phyloP scores from a whole-genome alignment of 2,329 filamentous ascomycete genomes.

The Aspergillus costaricaensis region DNA sequence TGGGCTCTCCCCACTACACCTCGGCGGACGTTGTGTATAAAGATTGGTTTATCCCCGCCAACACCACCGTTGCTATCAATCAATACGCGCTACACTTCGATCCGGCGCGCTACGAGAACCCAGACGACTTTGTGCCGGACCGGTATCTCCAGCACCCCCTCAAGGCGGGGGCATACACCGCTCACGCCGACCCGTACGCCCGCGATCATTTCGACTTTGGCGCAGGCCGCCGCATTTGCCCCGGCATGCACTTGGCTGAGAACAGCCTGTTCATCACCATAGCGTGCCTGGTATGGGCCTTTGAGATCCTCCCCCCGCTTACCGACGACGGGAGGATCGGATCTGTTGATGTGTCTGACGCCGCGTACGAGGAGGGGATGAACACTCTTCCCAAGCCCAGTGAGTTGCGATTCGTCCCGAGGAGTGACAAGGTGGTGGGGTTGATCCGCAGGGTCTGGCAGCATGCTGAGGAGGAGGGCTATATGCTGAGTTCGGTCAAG shows the following conservation, averaged over 20 bases:
- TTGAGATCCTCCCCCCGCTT: slow-evolving; percentile 16
- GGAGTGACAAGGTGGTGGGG: not conserved
- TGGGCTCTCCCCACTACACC: not conserved
- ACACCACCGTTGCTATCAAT: not conserved
- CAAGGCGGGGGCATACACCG: not conserved
- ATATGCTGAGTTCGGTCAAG: not conserved
- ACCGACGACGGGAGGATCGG: not conserved
- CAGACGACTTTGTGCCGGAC: not conserved
- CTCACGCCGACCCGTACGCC: not conserved
- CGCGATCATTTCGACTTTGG: slow-evolving; percentile 22
- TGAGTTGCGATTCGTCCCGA: not conserved
- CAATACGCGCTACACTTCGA: not conserved
- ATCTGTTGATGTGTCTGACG: not conserved
- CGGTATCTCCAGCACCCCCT: slow-evolving; percentile 2
- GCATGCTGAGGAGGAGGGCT: not conserved
- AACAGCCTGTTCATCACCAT: slow-evolving; percentile 52
- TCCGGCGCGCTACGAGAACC: not conserved
- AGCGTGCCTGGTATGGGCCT: slow-evolving; percentile 55
- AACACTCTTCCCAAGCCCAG: not conserved
- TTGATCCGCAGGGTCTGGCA: not conserved
- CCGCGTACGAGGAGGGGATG: not conserved
- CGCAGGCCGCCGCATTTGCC: slow-evolving; percentile 26
- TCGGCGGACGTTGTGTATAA: not conserved
- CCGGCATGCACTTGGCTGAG: slow-evolving; percentile 53
- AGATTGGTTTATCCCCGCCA: not conserved